Conservation (phyloP, 179 eudicot species). For the Spergularia azorica region DNA sequence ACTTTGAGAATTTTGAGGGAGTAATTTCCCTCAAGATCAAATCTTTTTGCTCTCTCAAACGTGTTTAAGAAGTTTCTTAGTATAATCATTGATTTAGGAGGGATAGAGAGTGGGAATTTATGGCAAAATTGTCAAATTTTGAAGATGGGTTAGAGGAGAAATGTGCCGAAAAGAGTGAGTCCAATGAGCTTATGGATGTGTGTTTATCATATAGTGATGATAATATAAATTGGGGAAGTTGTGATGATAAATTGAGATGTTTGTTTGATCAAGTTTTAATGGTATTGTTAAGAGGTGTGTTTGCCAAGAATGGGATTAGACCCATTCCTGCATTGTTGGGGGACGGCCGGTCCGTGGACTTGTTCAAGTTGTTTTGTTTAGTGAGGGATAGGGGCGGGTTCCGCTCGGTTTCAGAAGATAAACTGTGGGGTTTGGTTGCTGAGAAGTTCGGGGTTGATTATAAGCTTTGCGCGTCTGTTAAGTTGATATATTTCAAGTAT, state of each 20-base stretch:
- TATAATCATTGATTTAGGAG: constrained; percentile 12
- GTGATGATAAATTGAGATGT: constrained; percentile 45
- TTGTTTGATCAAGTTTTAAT: constrained; percentile 69
- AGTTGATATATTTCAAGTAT: constrained; percentile 67
- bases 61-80: constrained; percentile 8
- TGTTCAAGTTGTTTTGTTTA: constrained; percentile 70
- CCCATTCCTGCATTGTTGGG: constrained; percentile 63
- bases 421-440: constrained; percentile 68
- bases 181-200: constrained; percentile 23
- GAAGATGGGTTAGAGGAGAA: constrained; percentile 38
- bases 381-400: constrained; percentile 73
- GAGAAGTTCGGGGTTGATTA: constrained; percentile 54
- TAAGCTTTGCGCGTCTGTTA: constrained; percentile 39
- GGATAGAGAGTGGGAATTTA: constrained; percentile 21
- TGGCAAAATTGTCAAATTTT: constrained; percentile 49
- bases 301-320: constrained; percentile 45
- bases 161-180: constrained; percentile 33
- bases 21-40: constrained; percentile 16
- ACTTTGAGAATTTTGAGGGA: not conserved
- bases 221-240: constrained; percentile 42
- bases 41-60: constrained; percentile 21
- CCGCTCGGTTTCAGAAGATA: constrained; percentile 52
- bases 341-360: constrained; percentile 63
- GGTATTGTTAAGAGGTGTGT: constrained; percentile 53
- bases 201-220: constrained; percentile 35